Base-by-base conservation (phyloP, 2,329 filamentous ascomycete genomes). In the Boeremia exigua region DNA sequence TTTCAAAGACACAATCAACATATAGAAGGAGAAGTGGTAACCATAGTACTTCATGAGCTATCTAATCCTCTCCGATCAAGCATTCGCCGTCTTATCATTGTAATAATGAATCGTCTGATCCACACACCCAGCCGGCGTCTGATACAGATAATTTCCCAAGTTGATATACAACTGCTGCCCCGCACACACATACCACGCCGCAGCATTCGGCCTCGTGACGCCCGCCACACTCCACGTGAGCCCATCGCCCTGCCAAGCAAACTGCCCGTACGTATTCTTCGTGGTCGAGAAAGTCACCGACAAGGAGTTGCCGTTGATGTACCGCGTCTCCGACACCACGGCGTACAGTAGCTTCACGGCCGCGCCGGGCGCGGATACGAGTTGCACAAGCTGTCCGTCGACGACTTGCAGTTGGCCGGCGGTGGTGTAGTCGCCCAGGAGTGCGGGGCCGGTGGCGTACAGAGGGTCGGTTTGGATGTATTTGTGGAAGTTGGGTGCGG, bases 381-480 rank as follows among this genome's bases (percentile, higher is more conserved):
- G 75, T 62, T 84, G 79, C 2, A 85, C 79, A 1, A 86, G 79
- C 71, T 87, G 85, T 0, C 83, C 84, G 39, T 77, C 74, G 3
- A 80, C 75, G 53, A 87, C 77, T 59, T 83, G 81, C 75, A 83
- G 86, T 69, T 87, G 84, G 0, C 84, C 84, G 0, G 84, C 85
- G 1, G 80, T 82, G 6, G 75, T 80, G 71, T 81, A 78, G 56
- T 76, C 78, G 42, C 79, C 79, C 50, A 87, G 77, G 27, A 85
- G 74, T 2, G 84, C 84, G 25, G 75, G 72, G 9, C 82, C 81
- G 1, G 81, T 70, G 0, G 76, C 63, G 54, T 71, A 72, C 2
- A 74, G 60, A 0, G 74, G 75, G 4, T 67, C 67, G 1, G 72
- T 71, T 42, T 77, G 74, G 49, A 77, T 63, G 61, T 77, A 77